These are phyloP conservation scores for Pleodorina starrii DNA, from an alignment of 139 green algal species.

Conservation along the genomic window DNA sequence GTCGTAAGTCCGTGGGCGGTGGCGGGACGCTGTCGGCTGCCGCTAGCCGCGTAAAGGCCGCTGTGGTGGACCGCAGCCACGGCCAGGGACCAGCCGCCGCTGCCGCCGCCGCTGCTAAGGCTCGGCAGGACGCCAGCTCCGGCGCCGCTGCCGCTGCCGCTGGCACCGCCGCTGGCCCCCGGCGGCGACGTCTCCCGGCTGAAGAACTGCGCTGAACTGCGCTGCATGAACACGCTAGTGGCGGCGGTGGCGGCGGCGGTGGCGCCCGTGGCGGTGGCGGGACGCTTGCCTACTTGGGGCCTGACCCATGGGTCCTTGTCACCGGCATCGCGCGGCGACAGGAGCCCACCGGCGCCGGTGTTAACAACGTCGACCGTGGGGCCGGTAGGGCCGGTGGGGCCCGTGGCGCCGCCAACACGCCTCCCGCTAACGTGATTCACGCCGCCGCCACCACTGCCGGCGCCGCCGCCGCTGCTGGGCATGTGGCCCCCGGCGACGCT, in stretches of 20 bases:
- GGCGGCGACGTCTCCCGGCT: not conserved
- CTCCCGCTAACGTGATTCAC: not conserved
- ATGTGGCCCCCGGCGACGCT: too few species aligned
- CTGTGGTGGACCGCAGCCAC: not conserved
- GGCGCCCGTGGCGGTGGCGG: not conserved
- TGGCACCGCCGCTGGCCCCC: not conserved
- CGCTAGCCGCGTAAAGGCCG: not conserved
- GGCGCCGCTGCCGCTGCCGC: not conserved
- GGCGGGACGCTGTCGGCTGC: not conserved
- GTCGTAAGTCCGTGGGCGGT: not conserved
- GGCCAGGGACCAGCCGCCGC: not conserved
- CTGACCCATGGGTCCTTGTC: not conserved
- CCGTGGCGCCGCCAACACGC: not conserved
- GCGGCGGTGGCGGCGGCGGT: too few species aligned
- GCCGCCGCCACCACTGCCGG: not conserved
- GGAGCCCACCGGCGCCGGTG: not conserved
- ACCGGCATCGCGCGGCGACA: not conserved
- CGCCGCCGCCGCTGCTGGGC: not conserved
- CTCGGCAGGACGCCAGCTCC: too few species aligned
- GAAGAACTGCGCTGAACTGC: not conserved
- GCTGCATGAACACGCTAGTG: not conserved
- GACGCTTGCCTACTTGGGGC: not conserved
- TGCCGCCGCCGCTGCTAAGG: not conserved
- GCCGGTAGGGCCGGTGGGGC: too few species aligned
- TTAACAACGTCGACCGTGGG: too few species aligned